Conservation (phyloP, 129 eudicot genomes). For the Oenanthe sinensis region DNA sequence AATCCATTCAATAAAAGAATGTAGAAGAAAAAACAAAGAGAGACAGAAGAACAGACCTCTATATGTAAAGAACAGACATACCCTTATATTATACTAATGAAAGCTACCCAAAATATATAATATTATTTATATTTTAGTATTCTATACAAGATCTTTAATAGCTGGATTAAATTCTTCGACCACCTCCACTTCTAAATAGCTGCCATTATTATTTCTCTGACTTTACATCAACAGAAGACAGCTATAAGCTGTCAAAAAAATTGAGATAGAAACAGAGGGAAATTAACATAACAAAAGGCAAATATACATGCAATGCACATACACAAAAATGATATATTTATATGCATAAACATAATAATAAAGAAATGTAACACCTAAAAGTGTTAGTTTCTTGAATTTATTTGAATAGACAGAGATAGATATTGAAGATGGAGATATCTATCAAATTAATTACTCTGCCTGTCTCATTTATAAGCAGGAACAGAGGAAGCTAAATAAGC, state of each 20-base stretch:
- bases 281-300: conserved; percentile 12
- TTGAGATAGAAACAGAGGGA: conserved; percentile 4
- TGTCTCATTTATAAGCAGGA: conserved; percentile 17
- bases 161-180: conserved; percentile 29
- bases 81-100: conserved; percentile 21
- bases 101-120: conserved; percentile 10
- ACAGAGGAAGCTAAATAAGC: conserved; percentile 9
- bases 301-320: conserved; percentile 7
- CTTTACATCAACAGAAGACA: conserved; percentile 32
- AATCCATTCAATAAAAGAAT: conserved; percentile 23
- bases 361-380: conserved; percentile 15
- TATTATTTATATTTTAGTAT: background rate
- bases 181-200: conserved; percentile 41
- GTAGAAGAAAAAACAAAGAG: conserved; percentile 8
- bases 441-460: conserved; percentile 31
- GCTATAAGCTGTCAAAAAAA: conserved; percentile 38
- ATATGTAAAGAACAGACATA: conserved; percentile 36
- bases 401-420: conserved; percentile 17
- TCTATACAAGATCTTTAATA: conserved; percentile 5
- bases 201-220: conserved; percentile 43
- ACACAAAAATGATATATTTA: background rate
- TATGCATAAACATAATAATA: too few relatives aligned
- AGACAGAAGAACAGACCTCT: conserved; percentile 7
- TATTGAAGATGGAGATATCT: conserved; percentile 22
- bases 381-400: conserved; percentile 26